Base-by-base conservation (phyloP, 352 stramenopile species). In the Elongisporangium prolatum region DNA sequence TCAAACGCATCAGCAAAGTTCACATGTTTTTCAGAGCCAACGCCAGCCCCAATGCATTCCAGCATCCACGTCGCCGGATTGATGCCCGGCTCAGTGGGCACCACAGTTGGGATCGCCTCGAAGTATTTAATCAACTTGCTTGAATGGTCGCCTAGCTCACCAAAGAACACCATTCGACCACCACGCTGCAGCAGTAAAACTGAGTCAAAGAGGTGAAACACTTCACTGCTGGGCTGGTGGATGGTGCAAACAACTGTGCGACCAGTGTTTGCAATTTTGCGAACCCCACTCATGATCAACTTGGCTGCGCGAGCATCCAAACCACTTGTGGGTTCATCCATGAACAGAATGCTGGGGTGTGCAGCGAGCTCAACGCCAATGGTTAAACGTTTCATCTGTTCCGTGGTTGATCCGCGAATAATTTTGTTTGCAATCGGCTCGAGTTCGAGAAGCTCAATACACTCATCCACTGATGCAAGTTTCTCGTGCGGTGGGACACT, bases 21-120 rank as follows among this genome's bases (percentile, higher is more conserved):
- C 14, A 68, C 58, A 2, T 63, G 44, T 20, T 72, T 54, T 0
- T 50, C 37, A 48, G 59, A 56, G 28, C 60, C 54, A 17, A 80
- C 74, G 37, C 67, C 86, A 16, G 71, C 77, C 0, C 77, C 75
- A 90, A 88, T 86, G 25, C 68, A 81, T 57, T 91, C 78, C 2
- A 97, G 68, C 85, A 96, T 96, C 88, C 88, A 97, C n/a, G 88
- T 96, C 5, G 87, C 84, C 3, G 90, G 90, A 60, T 97, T 97
- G 58, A 91, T 86, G 86, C 84, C 86, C 81, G 59, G 86, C 3
- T 61, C 61, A 54, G 97, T 93, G n/a, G 62, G 64, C 11, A 21
- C 54, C 9, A 82, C 71, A 5, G 59, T 67, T 0, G 74, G 69
- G 1, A 75, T 63, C 0, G 64, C 56, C 54, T 85, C 56, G 44